Evolutionary conservation across 164 flowering plant species (phyloP), one percentile per base, ranked within the genome.

Genomic region (Taxillus chinensis): DNA sequence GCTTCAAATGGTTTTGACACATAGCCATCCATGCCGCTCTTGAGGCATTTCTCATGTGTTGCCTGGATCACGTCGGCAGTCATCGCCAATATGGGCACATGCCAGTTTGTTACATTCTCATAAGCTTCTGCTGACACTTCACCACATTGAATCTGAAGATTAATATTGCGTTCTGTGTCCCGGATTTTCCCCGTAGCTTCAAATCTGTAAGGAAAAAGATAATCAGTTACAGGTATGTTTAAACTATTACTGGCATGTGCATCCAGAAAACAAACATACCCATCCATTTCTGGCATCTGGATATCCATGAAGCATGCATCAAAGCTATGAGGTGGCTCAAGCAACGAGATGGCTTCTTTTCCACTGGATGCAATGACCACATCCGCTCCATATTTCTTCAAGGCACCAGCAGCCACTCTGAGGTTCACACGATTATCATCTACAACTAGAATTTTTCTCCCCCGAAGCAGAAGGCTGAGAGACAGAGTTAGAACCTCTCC

Each of bases 231-330:
- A 27, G 27, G 27, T 27, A 27, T 27, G 27, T 27, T 27, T 27
- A 27, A 27, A 27, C 27, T 27, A 27, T 27, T 27, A 27, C 27
- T 27, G 27, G 27, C 27, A 5, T 43, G 0, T 6, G 46, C 8
- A 43, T 27, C 27, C 27, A 27, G 0, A 27, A 27, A 27, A 27
- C 27, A 53, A 49, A 54, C 83, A 41, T 81, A 92, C 97, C 99
- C 99, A 65, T 93, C 99, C 90, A 93, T 87, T 75, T 81, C 89
- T 11, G 99, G 99, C 99, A 93, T 93, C 65, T 90, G 97, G 59
- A 93, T 85, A 71, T 93, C 99, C 99, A 93, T 93, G 74, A 93
- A 93, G 74, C 99, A 93, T 38, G 97, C 96, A 72, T 90, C 88
- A 59, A 89, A 89, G 8, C 53, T 46, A 62, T 93, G 97, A 3